Percentiles rank a stretch among this genome's conserved stretches.
phyloP scores from a whole-genome alignment of 2,329 filamentous ascomycete species.

The Fusarium pininemorale region DNA sequence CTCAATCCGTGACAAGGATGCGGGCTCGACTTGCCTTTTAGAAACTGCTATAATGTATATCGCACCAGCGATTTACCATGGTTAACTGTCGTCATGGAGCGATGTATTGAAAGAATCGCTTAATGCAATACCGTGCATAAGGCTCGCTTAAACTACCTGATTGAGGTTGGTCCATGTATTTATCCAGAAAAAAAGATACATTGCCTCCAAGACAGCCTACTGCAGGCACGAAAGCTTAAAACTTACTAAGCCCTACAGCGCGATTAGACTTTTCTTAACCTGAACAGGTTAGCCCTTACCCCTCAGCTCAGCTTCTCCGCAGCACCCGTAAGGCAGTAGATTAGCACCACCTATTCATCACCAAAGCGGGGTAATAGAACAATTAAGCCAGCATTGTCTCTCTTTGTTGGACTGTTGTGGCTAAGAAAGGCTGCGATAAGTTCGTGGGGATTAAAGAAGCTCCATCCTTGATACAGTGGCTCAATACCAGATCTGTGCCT shows the following conservation, averaged over 20 bases:
- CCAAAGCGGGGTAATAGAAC: rapidly evolving
- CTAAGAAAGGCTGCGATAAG: neutral
- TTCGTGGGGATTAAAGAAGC: rapidly evolving
- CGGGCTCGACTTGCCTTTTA: rapidly evolving
- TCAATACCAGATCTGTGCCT: rapidly evolving
- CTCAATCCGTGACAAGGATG: rapidly evolving
- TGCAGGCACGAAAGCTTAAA: neutral
- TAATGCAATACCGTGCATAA: rapidly evolving
- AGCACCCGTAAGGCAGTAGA: neutral
- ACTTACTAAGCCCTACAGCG: neutral
- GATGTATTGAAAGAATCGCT: rapidly evolving
- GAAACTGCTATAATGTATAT: neutral
- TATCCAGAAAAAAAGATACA: neutral
- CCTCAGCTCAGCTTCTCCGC: neutral
- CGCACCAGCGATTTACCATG: too few species aligned
- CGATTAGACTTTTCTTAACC: rapidly evolving
- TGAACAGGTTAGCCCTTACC: rapidly evolving
- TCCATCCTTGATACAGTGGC: rapidly evolving
- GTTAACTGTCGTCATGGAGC: neutral
- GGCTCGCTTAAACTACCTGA: rapidly evolving
- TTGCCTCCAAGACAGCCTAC: neutral
- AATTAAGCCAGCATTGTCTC: rapidly evolving
- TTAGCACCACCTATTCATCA: rapidly evolving
- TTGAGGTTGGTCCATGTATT: neutral
- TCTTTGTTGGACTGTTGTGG: rapidly evolving